phyloP scores from a whole-genome alignment of 768 basidiomycete genomes.

The Favolaschia claudopus region DNA sequence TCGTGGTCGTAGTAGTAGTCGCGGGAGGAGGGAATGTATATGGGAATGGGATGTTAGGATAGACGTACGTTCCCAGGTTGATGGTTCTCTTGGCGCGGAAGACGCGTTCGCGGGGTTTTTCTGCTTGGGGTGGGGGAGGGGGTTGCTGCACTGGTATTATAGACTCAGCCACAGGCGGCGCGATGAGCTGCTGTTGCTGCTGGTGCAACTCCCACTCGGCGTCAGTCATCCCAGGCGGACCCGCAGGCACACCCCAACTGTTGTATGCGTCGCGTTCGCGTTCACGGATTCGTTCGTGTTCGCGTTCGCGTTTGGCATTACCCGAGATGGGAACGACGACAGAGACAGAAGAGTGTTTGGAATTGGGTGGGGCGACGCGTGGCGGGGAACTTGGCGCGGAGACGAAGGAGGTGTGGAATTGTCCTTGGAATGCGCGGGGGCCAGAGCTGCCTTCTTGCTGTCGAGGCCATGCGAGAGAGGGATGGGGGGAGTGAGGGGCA shows the following conservation, averaged over 20 bases:
- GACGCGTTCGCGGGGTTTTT: slow-evolving; percentile 16
- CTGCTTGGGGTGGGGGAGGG: background rate
- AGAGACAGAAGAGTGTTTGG: no score
- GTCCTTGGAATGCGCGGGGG: slow-evolving; percentile 24
- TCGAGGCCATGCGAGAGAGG: slow-evolving; percentile 19
- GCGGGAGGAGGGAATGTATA: slow-evolving; percentile 12
- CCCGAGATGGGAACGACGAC: background rate
- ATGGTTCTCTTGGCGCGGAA: slow-evolving; percentile 12
- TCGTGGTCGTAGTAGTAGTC: background rate
- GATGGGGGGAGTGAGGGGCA: slow-evolving; percentile 15
- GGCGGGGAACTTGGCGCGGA: slow-evolving; percentile 23
- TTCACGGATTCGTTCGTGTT: no score
- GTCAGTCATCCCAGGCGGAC: no score
- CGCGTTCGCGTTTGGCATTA: no score
- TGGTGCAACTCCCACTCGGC: background rate
- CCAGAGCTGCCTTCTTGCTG: background rate
- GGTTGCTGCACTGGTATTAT: background rate
- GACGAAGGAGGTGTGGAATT: slow-evolving; percentile 29
- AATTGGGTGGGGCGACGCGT: slow-evolving; percentile 12
- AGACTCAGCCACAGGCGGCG: background rate
- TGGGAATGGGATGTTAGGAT: slow-evolving; percentile 20
- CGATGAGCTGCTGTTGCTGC: no score
- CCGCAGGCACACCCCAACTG: no score
- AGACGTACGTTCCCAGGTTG: slow-evolving; percentile 16
- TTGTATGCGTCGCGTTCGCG: no score